phyloP scores from a whole-genome alignment of 257 asterid genomes.

The Leonotis leonurus region DNA sequence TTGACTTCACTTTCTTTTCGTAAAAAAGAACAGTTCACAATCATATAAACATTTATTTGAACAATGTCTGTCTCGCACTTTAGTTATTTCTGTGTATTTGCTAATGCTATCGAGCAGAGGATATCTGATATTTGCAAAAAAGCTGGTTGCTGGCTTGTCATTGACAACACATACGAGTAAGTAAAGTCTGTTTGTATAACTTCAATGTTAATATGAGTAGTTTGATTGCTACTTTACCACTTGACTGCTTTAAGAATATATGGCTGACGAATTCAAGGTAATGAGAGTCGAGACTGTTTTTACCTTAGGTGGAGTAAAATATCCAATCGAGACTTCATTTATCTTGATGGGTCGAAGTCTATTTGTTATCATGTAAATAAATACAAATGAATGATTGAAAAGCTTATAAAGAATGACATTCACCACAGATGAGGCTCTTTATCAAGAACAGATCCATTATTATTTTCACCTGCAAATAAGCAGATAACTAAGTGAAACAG shows the following conservation, averaged over 20 bases:
- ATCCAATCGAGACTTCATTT: no score
- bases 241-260: background rate
- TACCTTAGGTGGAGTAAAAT: no score
- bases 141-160: slow-evolving; percentile 89
- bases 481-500: no score
- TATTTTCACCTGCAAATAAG: no score
- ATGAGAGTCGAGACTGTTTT: no score
- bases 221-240: background rate
- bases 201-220: background rate
- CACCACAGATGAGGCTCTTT: no score
- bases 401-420: background rate
- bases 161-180: slow-evolving; percentile 97
- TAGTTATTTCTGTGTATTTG: background rate
- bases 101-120: slow-evolving; percentile 49
- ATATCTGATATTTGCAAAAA: slow-evolving; percentile 75
- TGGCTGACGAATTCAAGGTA: background rate
- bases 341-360: no score
- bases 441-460: no score
- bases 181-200: slow-evolving; percentile 13
- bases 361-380: no score
- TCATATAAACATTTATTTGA: background rate
- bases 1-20: background rate
- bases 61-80: background rate
- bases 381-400: no score
- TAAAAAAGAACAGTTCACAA: background rate